A percentile compares a stretch with the other conserved stretches of the same genome.
Conservation (phyloP, 176 grass and related monocot species). For the Rhynchospora pubera region DNA sequence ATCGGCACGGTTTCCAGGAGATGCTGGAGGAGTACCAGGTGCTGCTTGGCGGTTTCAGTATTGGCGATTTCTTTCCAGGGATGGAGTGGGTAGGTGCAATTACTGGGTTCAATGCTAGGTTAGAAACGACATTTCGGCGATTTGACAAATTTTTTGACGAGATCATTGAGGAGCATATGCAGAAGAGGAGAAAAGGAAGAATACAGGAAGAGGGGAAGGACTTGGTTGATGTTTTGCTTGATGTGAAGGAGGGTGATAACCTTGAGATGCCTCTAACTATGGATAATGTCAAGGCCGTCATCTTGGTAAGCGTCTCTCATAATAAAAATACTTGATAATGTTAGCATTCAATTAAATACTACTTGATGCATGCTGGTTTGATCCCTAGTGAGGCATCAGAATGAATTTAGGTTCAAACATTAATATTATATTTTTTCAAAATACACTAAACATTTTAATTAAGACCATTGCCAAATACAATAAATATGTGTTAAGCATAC, state of each 20-base stretch:
- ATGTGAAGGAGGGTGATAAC: conserved; percentile 17
- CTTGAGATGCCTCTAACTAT: conserved; percentile 24
- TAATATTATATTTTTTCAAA: no score
- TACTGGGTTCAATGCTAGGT: conserved; percentile 23
- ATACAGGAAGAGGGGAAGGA: conserved; percentile 1
- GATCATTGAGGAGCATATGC: conserved; percentile 22
- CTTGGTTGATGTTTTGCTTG: conserved; percentile 30
- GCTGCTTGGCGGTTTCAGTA: conserved; percentile 21
- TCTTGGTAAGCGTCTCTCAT: conserved; percentile 2
- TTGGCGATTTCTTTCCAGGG: conserved; percentile 44
- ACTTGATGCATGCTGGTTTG: background rate
- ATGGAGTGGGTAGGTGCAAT: conserved; percentile 43
- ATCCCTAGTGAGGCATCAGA: background rate
- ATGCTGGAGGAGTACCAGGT: conserved; percentile 42
- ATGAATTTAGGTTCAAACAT: no score
- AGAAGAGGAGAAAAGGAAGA: background rate
- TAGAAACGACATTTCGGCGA: conserved; percentile 1
- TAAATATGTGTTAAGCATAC: no score
- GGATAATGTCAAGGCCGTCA: conserved; percentile 20
- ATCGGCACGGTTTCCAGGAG: conserved; percentile 11
- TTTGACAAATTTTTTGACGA: conserved; percentile 6
- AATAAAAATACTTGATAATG: background rate
- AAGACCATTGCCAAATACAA: no score
- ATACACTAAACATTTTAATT: no score
- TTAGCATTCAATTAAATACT: background rate